Evolutionary conservation across 2,329 filamentous ascomycete species (phyloP).

Genomic region (Trichoderma simmonsii): DNA sequence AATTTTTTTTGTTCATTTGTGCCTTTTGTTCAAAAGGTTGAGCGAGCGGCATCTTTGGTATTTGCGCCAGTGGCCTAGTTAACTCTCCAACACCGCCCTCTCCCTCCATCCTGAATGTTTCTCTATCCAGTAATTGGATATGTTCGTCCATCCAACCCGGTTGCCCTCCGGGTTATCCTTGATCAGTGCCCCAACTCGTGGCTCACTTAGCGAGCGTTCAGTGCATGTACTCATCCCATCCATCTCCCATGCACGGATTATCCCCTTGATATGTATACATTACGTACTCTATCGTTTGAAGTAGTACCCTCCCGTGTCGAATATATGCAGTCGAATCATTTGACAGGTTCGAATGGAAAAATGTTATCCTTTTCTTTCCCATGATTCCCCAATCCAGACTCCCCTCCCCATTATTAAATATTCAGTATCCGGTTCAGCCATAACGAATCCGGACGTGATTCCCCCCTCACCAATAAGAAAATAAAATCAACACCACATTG

Average conservation of each 20-base stretch:
- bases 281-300: slow-evolving; percentile 37
- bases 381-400: slow-evolving; percentile 15
- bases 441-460: slow-evolving; percentile 28
- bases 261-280: slow-evolving; percentile 38
- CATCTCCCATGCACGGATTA: slow-evolving; percentile 36
- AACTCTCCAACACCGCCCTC: slow-evolving; percentile 20
- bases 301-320: slow-evolving; percentile 23
- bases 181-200: slow-evolving; percentile 25
- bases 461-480: slow-evolving; percentile 24
- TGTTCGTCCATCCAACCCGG: background rate
- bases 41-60: slow-evolving; percentile 42
- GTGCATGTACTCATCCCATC: slow-evolving; percentile 28
- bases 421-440: slow-evolving; percentile 27
- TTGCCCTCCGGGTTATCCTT: background rate
- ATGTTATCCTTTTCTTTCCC: slow-evolving; percentile 15
- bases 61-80: slow-evolving; percentile 29
- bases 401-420: slow-evolving; percentile 28
- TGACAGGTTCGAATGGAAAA: slow-evolving; percentile 18
- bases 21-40: slow-evolving; percentile 27
- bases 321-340: slow-evolving; percentile 31
- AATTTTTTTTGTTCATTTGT: slow-evolving; percentile 23
- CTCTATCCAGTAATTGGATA: background rate
- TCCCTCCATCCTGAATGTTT: background rate
- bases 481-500: slow-evolving; percentile 29
- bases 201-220: slow-evolving; percentile 34